These are phyloP conservation scores for Fusarium foetens DNA, from an alignment of 2,329 filamentous ascomycete species.

Conservation along the genomic window DNA sequence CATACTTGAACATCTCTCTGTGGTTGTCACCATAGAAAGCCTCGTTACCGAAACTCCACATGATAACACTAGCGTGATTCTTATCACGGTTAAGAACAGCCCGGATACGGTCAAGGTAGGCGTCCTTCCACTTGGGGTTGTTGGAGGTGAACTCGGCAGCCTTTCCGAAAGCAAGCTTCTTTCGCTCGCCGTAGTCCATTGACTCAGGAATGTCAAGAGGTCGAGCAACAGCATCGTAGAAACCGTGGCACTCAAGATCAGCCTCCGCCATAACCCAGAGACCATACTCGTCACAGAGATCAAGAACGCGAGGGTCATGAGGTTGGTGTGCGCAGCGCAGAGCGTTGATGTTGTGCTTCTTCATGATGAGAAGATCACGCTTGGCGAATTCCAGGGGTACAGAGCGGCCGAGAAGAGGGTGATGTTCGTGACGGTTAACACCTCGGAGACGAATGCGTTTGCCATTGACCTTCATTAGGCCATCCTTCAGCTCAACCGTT, in stretches of 20 bases:
- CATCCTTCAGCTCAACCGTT: constrained; percentile 69
- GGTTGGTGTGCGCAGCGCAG: constrained; percentile 76
- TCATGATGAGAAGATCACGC: constrained; percentile 73
- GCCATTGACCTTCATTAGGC: constrained; percentile 73
- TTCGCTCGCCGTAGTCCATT: constrained; percentile 69
- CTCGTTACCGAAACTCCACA: constrained; percentile 80
- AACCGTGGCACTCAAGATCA: constrained; percentile 65
- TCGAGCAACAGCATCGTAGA: constrained; percentile 60
- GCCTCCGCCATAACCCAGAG: constrained; percentile 68
- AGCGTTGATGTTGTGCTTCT: constrained; percentile 76
- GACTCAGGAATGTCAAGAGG: constrained; percentile 64
- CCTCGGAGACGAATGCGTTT: constrained; percentile 69
- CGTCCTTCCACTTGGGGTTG: constrained; percentile 68
- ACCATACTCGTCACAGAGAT: constrained; percentile 72
- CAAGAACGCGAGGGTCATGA: constrained; percentile 68
- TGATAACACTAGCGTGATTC: constrained; percentile 75
- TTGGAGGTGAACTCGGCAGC: constrained; percentile 69
- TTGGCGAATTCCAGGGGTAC: constrained; percentile 71
- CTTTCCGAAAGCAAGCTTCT: constrained; percentile 63
- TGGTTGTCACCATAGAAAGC: constrained; percentile 77
- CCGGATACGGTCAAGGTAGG: constrained; percentile 74
- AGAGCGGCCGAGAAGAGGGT: constrained; percentile 69
- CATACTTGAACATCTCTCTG: constrained; percentile 72
- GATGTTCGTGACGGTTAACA: constrained; percentile 74
- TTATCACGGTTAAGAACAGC: constrained; percentile 75